Evolutionary conservation across 768 basidiomycete genomes (phyloP).

Genomic region (Panaeolus cyanescens): DNA sequence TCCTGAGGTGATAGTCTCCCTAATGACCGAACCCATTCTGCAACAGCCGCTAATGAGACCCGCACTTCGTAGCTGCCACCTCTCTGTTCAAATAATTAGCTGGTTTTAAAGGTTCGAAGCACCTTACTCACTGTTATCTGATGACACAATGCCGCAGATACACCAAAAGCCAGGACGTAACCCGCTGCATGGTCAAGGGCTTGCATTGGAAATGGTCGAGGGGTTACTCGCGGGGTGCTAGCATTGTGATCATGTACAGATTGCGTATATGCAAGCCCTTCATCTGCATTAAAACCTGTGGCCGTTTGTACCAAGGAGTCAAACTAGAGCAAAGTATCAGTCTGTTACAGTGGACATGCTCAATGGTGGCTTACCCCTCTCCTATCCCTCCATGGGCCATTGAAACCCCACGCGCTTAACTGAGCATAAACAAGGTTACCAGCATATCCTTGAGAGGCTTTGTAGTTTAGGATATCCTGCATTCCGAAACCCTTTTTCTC

Average conservation of each 20-base stretch:
- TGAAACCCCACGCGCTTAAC: slow-evolving; percentile 57
- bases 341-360: background rate
- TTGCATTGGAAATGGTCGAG: slow-evolving; percentile 53
- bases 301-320: slow-evolving; percentile 68
- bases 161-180: slow-evolving; percentile 60
- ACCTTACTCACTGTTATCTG: slow-evolving; percentile 42
- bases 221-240: slow-evolving; percentile 8
- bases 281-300: slow-evolving; percentile 59
- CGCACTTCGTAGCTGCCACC: background rate
- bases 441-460: slow-evolving; percentile 18
- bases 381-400: slow-evolving; percentile 55
- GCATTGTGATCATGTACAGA: slow-evolving; percentile 22
- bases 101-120: background rate
- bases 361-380: slow-evolving; percentile 42
- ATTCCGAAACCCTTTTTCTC: slow-evolving; percentile 49
- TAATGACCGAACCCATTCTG: background rate
- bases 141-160: slow-evolving; percentile 54
- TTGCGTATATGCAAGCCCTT: slow-evolving; percentile 45
- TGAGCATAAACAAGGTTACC: slow-evolving; percentile 54
- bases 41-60: background rate
- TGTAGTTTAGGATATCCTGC: slow-evolving; percentile 34
- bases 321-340: slow-evolving; percentile 40
- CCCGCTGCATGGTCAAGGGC: slow-evolving; percentile 62
- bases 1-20: background rate
- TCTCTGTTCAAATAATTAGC: background rate